Percentiles rank a stretch among this genome's conserved stretches.
These are phyloP conservation scores for Melampsora larici-populina DNA, from an alignment of 1,284 basidiomycete genomes.

Conservation along the genomic window DNA sequence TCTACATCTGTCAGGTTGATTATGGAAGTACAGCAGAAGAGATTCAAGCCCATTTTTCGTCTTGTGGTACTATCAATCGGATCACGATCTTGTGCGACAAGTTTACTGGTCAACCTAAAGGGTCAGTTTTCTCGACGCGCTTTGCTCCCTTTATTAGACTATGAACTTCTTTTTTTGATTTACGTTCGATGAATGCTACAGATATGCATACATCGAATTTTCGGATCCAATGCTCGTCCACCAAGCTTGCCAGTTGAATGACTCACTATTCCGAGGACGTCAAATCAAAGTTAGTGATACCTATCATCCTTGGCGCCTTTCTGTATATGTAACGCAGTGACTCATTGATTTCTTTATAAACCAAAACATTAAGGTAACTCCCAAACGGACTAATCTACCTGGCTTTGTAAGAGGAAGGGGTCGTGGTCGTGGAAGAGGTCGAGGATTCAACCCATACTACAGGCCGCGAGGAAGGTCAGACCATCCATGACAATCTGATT, in stretches of 20 bases:
- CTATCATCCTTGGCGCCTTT: conserved; percentile 31
- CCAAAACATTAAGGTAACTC: conserved; percentile 65
- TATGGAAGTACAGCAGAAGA: conserved; percentile 97
- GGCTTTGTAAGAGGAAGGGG: conserved; percentile 61
- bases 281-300: conserved; percentile 73
- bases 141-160: background rate
- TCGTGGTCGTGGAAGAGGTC: conserved; percentile 52
- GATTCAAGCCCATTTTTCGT: conserved; percentile 94
- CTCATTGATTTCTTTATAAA: conserved; percentile 2
- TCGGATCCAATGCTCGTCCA: conserved; percentile 89
- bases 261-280: conserved; percentile 87
- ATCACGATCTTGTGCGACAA: conserved; percentile 99
- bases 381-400: conserved; percentile 88
- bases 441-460: conserved; percentile 41
- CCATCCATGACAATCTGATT: background rate
- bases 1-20: conserved; percentile 70
- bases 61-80: conserved; percentile 96
- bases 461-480: conserved; percentile 40
- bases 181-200: conserved; percentile 52
- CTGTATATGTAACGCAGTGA: background rate
- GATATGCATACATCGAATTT: conserved; percentile 98
- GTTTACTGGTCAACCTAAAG: conserved; percentile 99
- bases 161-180: background rate
- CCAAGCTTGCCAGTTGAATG: conserved; percentile 90
- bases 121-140: conserved; percentile 60